Percentiles rank a stretch among this genome's conserved stretches.
These are phyloP conservation scores for Perilla frutescens DNA, from an alignment of 257 asterid genomes.

Conservation along the genomic window DNA sequence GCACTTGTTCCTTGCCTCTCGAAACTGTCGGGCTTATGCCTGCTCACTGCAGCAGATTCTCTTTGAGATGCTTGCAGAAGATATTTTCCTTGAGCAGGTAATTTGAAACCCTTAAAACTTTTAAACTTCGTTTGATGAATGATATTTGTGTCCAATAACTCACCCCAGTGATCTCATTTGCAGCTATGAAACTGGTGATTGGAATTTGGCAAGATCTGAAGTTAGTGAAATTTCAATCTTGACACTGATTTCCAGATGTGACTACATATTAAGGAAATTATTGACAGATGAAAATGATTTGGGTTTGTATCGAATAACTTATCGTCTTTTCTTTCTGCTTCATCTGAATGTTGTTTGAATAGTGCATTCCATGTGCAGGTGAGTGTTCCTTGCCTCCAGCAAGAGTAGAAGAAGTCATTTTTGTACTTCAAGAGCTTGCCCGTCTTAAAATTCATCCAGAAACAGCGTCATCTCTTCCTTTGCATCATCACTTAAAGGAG, in stretches of 20 bases:
- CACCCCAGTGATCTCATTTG: constrained; percentile 40
- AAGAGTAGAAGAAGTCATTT: constrained; percentile 81
- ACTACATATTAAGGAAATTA: constrained; percentile 76
- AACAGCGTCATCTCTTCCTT: constrained; percentile 77
- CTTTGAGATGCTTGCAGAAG: constrained; percentile 93
- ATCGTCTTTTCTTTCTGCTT: constrained; percentile 6
- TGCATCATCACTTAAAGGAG: constrained; percentile 63
- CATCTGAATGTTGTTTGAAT: constrained; percentile 23
- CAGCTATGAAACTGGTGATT: constrained; percentile 62
- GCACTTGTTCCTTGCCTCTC: constrained; percentile 89
- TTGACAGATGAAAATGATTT: constrained; percentile 78
- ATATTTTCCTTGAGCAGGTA: constrained; percentile 91
- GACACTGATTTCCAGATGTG: constrained; percentile 79
- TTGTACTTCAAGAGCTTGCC: constrained; percentile 89
- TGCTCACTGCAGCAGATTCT: constrained; percentile 95
- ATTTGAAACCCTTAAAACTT: constrained; percentile 19
- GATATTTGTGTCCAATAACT: constrained; percentile 29
- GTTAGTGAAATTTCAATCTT: constrained; percentile 73
- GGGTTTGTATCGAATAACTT: constrained; percentile 56
- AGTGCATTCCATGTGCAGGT: constrained; percentile 52
- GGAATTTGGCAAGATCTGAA: constrained; percentile 69
- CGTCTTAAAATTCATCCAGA: constrained; percentile 76
- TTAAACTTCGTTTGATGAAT: constrained; percentile 23
- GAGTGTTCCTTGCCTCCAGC: constrained; percentile 79
- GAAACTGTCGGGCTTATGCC: constrained; percentile 98